Conservation (phyloP, 129 eudicot species). For the Tanacetum coccineum region DNA sequence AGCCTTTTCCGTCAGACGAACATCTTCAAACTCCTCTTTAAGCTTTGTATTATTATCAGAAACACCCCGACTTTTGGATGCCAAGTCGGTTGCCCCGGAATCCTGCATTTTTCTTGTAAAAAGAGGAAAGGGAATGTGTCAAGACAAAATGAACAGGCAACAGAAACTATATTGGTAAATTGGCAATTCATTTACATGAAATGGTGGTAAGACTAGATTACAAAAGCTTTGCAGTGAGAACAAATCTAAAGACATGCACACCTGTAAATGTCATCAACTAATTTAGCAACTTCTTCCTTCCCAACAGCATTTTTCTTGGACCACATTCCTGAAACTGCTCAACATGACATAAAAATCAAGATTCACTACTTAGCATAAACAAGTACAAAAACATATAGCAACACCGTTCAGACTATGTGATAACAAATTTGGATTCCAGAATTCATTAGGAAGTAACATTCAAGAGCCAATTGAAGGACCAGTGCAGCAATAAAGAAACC, state of each 20-base stretch:
- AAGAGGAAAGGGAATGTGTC: constrained; percentile 14
- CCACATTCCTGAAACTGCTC: constrained; percentile 75
- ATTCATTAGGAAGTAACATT: not conserved
- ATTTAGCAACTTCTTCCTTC: constrained; percentile 82
- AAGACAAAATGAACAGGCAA: not conserved
- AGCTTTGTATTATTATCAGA: constrained; percentile 42
- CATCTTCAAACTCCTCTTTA: constrained; percentile 67
- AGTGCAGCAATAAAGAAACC: not conserved
- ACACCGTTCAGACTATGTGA: not conserved
- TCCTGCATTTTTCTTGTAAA: constrained; percentile 81
- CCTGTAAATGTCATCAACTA: constrained; percentile 96
- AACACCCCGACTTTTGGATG: constrained; percentile 59
- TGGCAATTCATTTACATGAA: not conserved
- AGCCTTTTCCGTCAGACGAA: constrained; percentile 55
- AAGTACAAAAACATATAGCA: not conserved
- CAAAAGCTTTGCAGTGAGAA: constrained; percentile 16
- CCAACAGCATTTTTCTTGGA: constrained; percentile 71
- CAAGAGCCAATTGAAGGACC: not conserved
- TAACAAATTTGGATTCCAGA: too few species aligned
- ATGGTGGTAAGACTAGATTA: not conserved
- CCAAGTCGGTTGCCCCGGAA: constrained; percentile 73
- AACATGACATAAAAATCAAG: constrained; percentile 16
- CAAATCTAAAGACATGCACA: constrained; percentile 22
- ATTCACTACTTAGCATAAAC: not conserved
- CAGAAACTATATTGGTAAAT: not conserved